Conservation (phyloP, 1,284 basidiomycete genomes). For the Papiliotrema laurentii region DNA sequence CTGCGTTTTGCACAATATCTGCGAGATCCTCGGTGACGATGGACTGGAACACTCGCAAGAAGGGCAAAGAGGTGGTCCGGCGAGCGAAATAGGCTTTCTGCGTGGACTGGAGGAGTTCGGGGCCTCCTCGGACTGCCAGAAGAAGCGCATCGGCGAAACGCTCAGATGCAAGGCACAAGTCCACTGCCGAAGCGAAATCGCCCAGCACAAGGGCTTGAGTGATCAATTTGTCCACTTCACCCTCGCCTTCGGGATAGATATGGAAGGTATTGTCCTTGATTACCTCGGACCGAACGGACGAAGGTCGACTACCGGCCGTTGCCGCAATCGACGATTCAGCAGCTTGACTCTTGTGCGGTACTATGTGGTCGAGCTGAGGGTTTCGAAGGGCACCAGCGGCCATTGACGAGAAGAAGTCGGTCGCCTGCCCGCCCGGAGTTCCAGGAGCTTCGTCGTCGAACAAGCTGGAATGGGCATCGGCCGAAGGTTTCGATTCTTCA, state of each 20-base stretch:
- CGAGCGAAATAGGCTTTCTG: slow-evolving; percentile 92
- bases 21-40: slow-evolving; percentile 89
- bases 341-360: slow-evolving; percentile 73
- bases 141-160: slow-evolving; percentile 93
- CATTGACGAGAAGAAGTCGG: slow-evolving; percentile 87
- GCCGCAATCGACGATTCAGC: slow-evolving; percentile 85
- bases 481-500: slow-evolving; percentile 58
- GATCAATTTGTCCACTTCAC: slow-evolving; percentile 80
- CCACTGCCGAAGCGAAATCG: slow-evolving; percentile 89
- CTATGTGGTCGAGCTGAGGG: slow-evolving; percentile 59
- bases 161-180: slow-evolving; percentile 82
- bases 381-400: slow-evolving; percentile 52
- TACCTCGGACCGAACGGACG: slow-evolving; percentile 71
- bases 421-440: slow-evolving; percentile 55
- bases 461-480: slow-evolving; percentile 63
- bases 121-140: slow-evolving; percentile 84
- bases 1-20: slow-evolving; percentile 93
- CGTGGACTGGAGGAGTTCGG: slow-evolving; percentile 80
- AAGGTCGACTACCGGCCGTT: slow-evolving; percentile 79
- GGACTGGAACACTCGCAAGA: slow-evolving; percentile 91
- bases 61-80: slow-evolving; percentile 70
- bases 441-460: slow-evolving; percentile 59
- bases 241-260: slow-evolving; percentile 85
- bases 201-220: slow-evolving; percentile 92
- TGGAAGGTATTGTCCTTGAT: slow-evolving; percentile 70